Evolutionary conservation across 2,329 filamentous ascomycete species (phyloP).

Genomic region (Ophiostoma pallidulum): DNA sequence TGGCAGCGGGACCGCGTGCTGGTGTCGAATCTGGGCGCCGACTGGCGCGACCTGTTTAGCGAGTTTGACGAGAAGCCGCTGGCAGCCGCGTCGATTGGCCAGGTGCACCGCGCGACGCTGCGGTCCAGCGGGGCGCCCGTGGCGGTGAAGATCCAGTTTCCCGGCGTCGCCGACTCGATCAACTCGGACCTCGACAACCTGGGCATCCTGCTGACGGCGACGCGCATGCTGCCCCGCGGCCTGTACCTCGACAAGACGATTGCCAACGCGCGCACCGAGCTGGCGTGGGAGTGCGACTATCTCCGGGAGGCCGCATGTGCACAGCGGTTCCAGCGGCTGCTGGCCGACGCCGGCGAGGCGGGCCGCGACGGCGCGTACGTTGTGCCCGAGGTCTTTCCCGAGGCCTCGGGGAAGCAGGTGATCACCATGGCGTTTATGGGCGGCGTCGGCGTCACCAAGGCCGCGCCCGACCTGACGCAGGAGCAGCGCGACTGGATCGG

Average conservation of each 20-base stretch:
- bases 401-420: constrained; percentile 22
- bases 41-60: constrained; percentile 77
- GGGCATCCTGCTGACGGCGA: constrained; percentile 80
- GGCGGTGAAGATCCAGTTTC: constrained; percentile 96
- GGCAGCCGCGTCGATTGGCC: constrained; percentile 91
- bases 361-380: constrained; percentile 49
- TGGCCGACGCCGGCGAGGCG: constrained; percentile 36
- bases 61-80: constrained; percentile 87
- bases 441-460: constrained; percentile 76
- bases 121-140: constrained; percentile 66
- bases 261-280: constrained; percentile 81
- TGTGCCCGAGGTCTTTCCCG: constrained; percentile 45
- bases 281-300: constrained; percentile 98
- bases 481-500: constrained; percentile 92
- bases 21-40: constrained; percentile 61
- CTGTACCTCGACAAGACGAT: constrained; percentile 96
- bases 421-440: constrained; percentile 83
- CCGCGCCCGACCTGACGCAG: constrained; percentile 60
- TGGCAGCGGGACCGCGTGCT: constrained; percentile 87
- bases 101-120: constrained; percentile 80
- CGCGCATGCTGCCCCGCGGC: constrained; percentile 79
- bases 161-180: constrained; percentile 90
- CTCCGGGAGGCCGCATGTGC: constrained; percentile 76
- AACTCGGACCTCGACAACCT: constrained; percentile 94
- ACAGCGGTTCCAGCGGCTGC: constrained; percentile 63